phyloP scores from a whole-genome alignment of 805 yeast species.

The Candida patagonica region DNA sequence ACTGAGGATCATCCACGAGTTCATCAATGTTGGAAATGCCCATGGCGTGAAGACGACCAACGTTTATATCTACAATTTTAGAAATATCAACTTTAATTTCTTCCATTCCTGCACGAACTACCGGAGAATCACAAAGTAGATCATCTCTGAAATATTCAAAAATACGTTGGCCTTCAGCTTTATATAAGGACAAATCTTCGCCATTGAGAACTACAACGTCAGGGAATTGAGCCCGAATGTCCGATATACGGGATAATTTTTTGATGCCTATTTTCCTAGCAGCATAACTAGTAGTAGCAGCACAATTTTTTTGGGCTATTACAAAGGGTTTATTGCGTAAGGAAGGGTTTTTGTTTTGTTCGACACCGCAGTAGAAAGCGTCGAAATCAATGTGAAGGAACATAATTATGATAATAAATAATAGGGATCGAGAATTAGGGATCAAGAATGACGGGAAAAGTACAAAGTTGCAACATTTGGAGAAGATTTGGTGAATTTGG shows the following conservation, averaged over 20 bases:
- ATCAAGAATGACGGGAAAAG: background rate
- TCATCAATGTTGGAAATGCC: slow-evolving; percentile 11
- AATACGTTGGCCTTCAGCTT: slow-evolving; percentile 23
- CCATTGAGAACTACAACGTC: slow-evolving; percentile 23
- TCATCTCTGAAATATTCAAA: slow-evolving; percentile 16
- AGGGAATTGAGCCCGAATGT: slow-evolving; percentile 17
- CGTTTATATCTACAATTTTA: slow-evolving; percentile 11
- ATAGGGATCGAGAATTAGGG: background rate
- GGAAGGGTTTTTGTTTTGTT: slow-evolving; percentile 21
- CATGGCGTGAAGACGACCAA: slow-evolving; percentile 5
- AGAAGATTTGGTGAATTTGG: no score
- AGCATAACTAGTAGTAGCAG: slow-evolving; percentile 25
- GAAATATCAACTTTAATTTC: slow-evolving; percentile 26
- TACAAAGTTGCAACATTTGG: no score
- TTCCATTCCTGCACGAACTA: slow-evolving; percentile 28
- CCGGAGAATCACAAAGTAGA: slow-evolving; percentile 14
- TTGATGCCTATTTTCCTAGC: slow-evolving; percentile 25
- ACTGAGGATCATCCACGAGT: slow-evolving; percentile 13
- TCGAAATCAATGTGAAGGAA: slow-evolving; percentile 25
- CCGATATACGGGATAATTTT: slow-evolving; percentile 18
- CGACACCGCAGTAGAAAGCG: slow-evolving; percentile 30
- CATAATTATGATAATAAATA: slow-evolving; percentile 5
- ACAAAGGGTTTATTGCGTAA: slow-evolving; percentile 22
- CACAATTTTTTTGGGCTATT: slow-evolving; percentile 24
- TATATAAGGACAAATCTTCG: slow-evolving; percentile 23